Percentiles rank a stretch among this genome's conserved stretches.
phyloP scores from a whole-genome alignment of 352 stramenopile species.

The Phytopythium chamaehyphon region DNA sequence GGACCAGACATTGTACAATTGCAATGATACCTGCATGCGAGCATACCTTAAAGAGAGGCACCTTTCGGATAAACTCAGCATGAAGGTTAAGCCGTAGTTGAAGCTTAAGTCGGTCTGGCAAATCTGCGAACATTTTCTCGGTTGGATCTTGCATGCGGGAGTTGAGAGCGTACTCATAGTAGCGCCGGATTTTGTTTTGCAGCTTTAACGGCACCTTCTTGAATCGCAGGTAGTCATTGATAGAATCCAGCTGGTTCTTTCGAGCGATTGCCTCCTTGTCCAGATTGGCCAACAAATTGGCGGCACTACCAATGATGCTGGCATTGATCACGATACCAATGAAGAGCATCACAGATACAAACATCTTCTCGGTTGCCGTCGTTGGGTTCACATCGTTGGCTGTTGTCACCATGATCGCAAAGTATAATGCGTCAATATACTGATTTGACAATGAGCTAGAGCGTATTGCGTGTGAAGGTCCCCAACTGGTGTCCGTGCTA shows the following conservation, averaged over 20 bases:
- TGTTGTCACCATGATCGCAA: conserved; percentile 63
- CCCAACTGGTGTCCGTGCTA: conserved; percentile 37
- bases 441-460: conserved; percentile 30
- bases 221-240: conserved; percentile 81
- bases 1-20: conserved; percentile 65
- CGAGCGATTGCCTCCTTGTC: conserved; percentile 70
- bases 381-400: conserved; percentile 58
- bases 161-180: conserved; percentile 74
- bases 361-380: conserved; percentile 51
- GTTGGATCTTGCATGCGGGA: conserved; percentile 51
- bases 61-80: conserved; percentile 67
- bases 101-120: conserved; percentile 66
- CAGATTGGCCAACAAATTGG: conserved; percentile 70
- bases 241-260: conserved; percentile 75
- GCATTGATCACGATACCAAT: conserved; percentile 77
- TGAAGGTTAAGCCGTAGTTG: conserved; percentile 64
- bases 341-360: conserved; percentile 66
- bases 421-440: conserved; percentile 60
- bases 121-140: conserved; percentile 60
- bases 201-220: conserved; percentile 64
- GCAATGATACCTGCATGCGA: conserved; percentile 68
- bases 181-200: conserved; percentile 71
- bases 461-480: conserved; percentile 21
- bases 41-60: conserved; percentile 63
- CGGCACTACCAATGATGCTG: conserved; percentile 73